Evolutionary conservation across 768 basidiomycete species (phyloP).

Genomic region (Tylopilus sp.): DNA sequence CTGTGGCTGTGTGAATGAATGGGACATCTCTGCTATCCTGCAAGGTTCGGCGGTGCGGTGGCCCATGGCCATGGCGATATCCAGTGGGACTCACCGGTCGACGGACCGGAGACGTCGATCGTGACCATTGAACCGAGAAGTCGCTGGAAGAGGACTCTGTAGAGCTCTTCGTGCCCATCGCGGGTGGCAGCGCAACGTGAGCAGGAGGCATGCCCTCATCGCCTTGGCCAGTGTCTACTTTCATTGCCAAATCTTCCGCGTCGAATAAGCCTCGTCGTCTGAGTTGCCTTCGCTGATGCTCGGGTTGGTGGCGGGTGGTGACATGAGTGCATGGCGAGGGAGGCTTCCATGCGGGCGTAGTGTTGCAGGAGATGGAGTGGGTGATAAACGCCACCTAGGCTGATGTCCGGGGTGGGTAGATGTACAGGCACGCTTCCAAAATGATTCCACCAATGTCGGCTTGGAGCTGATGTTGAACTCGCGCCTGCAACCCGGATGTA

Average conservation of each 20-base stretch:
- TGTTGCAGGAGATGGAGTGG: constrained; percentile 8
- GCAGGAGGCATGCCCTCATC: constrained; percentile 16
- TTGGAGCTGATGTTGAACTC: constrained; percentile 84
- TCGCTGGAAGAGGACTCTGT: constrained; percentile 24
- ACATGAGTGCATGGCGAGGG: constrained; percentile 23
- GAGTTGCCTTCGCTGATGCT: constrained; percentile 28
- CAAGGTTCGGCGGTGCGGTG: constrained; percentile 17
- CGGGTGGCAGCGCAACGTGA: constrained; percentile 7
- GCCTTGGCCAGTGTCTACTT: constrained; percentile 14
- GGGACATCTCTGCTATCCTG: constrained; percentile 15
- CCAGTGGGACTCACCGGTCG: neutral
- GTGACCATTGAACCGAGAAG: constrained; percentile 23
- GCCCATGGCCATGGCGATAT: constrained; percentile 12
- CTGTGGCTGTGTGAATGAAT: neutral
- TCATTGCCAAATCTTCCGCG: constrained; percentile 27
- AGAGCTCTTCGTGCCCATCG: constrained; percentile 18
- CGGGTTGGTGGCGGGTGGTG: constrained; percentile 29
- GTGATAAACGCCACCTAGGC: constrained; percentile 11
- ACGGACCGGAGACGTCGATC: constrained; percentile 27
- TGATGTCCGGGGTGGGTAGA: constrained; percentile 20
- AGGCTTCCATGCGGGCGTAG: constrained; percentile 6
- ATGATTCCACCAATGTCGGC: constrained; percentile 74
- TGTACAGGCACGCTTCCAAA: constrained; percentile 26
- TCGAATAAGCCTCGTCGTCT: constrained; percentile 27
- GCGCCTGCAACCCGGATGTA: constrained; percentile 73